A percentile compares a stretch with the other conserved stretches of the same genome.
Evolutionary conservation across 305 asterid species (phyloP).

Genomic region (Plantago coronopus): DNA sequence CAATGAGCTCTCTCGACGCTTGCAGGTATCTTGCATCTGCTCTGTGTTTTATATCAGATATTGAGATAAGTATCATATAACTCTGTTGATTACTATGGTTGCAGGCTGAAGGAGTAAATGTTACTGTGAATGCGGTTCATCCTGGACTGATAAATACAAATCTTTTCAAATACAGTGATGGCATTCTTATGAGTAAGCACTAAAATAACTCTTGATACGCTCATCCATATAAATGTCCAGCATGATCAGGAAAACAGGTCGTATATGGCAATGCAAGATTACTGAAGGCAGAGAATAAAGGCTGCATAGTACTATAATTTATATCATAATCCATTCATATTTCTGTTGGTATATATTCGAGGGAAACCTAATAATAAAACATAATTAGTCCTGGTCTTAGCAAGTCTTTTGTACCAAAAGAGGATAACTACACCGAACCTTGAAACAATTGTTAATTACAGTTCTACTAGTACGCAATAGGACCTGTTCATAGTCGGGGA

Average conservation of each 20-base stretch:
- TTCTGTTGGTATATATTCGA: too few relatives aligned
- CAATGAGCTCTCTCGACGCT: constrained; percentile 69
- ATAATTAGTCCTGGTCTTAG: too few relatives aligned
- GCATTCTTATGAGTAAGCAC: constrained; percentile 45
- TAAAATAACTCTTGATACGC: neutral
- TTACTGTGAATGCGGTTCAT: constrained; percentile 70
- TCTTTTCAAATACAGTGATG: constrained; percentile 48
- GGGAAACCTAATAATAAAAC: too few relatives aligned
- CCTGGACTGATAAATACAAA: constrained; percentile 81
- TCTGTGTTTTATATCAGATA: neutral
- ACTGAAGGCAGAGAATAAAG: too few relatives aligned
- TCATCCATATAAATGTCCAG: too few relatives aligned
- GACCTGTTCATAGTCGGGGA: too few relatives aligned
- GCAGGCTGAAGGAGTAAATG: constrained; percentile 76
- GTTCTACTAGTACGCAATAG: too few relatives aligned
- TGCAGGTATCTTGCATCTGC: constrained; percentile 42
- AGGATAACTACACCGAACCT: too few relatives aligned
- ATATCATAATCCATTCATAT: too few relatives aligned
- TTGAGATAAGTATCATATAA: neutral
- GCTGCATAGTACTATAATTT: too few relatives aligned
- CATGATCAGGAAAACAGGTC: neutral
- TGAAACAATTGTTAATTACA: too few relatives aligned
- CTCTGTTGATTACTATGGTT: constrained; percentile 1
- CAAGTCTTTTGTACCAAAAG: too few relatives aligned
- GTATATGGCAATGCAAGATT: neutral